These are phyloP conservation scores for Salix udensis DNA, from an alignment of 345 rosid genomes.

Conservation along the genomic window DNA sequence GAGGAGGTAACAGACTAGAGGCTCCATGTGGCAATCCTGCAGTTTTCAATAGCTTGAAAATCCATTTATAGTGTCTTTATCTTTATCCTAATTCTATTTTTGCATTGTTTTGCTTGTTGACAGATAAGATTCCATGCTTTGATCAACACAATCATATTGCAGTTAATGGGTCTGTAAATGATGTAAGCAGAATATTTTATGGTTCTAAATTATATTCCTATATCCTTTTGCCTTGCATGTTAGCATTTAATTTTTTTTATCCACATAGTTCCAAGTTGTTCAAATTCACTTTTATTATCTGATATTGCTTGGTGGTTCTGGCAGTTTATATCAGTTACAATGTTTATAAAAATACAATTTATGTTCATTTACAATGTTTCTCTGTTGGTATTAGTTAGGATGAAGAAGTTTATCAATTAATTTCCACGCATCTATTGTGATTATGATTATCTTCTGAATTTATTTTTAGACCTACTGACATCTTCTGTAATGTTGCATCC, in stretches of 20 bases:
- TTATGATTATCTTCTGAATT: background rate
- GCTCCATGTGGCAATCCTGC: background rate
- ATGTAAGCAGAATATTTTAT: constrained; percentile 41
- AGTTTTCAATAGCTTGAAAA: background rate
- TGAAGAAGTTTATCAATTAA: constrained; percentile 1
- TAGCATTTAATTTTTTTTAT: constrained; percentile 2
- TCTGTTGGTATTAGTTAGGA: background rate
- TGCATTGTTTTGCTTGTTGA: constrained; percentile 17
- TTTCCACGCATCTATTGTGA: background rate
- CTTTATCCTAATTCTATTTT: background rate
- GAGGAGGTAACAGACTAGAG: constrained; percentile 41
- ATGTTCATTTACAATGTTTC: background rate
- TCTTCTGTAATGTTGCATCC: background rate
- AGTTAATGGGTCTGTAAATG: constrained; percentile 28
- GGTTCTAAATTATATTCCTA: constrained; percentile 1
- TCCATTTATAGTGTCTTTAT: background rate
- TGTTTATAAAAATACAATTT: background rate
- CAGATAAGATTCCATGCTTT: constrained; percentile 47
- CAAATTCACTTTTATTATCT: background rate
- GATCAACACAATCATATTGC: constrained; percentile 39
- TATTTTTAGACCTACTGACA: background rate
- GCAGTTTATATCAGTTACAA: constrained; percentile 1
- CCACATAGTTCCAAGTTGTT: background rate
- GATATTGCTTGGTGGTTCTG: background rate
- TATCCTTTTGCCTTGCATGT: background rate